Evolutionary conservation across 2,329 filamentous ascomycete species (phyloP), one percentile per base, ranked within the genome.

Genomic region (Pseudocercospora musae): DNA sequence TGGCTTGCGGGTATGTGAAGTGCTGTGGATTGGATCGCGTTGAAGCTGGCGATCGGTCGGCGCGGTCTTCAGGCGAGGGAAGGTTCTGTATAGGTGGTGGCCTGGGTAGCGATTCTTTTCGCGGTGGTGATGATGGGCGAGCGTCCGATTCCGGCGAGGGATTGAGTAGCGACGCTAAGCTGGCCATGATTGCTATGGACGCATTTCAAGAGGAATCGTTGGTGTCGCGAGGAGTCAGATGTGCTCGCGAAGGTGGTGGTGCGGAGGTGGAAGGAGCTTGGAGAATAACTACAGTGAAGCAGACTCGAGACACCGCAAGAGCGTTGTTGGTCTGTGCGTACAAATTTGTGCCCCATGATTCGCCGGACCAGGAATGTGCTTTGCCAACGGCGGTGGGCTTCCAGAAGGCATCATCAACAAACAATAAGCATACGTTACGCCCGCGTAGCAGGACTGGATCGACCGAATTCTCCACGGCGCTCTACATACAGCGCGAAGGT

Each of bases 111-210:
- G 68, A 65, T 23, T 62, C 59, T 50, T 67, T 70, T 61, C 65
- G 71, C 57, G 63, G 50, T 27, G 65, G 61, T 42, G 62, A 63
- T n/a, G 42, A 40, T 40, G 29, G 44, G 21, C 57, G 44, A 27
- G 42, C 23, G 57, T 59, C 42, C 44, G 57, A 40, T 52, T 65
- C 65, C 29, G 72, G 68, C 53, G 71, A 71, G 18, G 75, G 75
- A 67, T 78, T 78, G 62, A 78, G 72, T 59, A 78, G 71, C 23
- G 71, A 71, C 23, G 76, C 76, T 46, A 72, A 65, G 46, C 65
- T 66, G 65, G 69, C 66, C 69, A 72, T 71, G 59, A 54, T 31
- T 62, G 56, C 46, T 61, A 60, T 31, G 15, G 29, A 18, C n/a
- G 27, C 52, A 54, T 54, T 54, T 20, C 52, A 37, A 54, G 27